These are phyloP conservation scores for Arabidopsis thaliana DNA, from an alignment of 345 rosid genomes.

Conservation along the genomic window TAIR10.1 NC_003071.7:19565001-19565500, in stretches of 20 bases:
- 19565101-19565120: not conserved
- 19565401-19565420: conserved; percentile 3
- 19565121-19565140: conserved; percentile 15
- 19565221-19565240: conserved; percentile 34
- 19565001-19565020: conserved; percentile 2
- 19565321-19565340: conserved; percentile 38
- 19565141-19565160: conserved; percentile 12
- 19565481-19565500: too few relatives aligned
- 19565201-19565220: conserved; percentile 15
- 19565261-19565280: conserved; percentile 72
- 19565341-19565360: conserved; percentile 34
- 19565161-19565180: conserved; percentile 41
- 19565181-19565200: conserved; percentile 61
- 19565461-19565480: too few relatives aligned
- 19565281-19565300: conserved; percentile 29
- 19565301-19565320: conserved; percentile 27
- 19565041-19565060: conserved; percentile 49
- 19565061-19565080: conserved; percentile 60
- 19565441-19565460: not conserved
- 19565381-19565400: not conserved
- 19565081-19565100: conserved; percentile 46
- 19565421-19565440: conserved; percentile 33
- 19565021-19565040: conserved; percentile 50
- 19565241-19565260: conserved; percentile 65
- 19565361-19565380: conserved; percentile 20